Evolutionary conservation across 2,329 filamentous ascomycete species (phyloP).

Genomic region (Pseudogymnoascus sp.): DNA sequence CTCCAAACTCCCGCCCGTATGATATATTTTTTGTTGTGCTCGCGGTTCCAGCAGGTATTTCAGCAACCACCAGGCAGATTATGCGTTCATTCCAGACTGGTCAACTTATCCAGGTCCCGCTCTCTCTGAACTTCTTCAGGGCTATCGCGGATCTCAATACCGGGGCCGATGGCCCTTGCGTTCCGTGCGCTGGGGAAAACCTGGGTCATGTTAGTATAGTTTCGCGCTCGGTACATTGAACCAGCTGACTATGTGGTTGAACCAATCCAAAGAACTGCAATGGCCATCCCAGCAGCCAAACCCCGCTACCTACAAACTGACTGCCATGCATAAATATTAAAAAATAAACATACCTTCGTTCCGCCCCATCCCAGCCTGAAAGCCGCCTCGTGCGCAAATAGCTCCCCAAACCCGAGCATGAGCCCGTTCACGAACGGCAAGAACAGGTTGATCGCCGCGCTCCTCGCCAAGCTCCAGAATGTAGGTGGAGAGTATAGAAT

Average conservation of each 20-base stretch:
- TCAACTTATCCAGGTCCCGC: slow-evolving; percentile 57
- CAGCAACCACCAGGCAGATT: not conserved
- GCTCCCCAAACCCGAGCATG: slow-evolving; percentile 95
- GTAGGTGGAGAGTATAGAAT: slow-evolving; percentile 87
- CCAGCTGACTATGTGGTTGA: not conserved
- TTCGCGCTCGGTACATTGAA: not conserved
- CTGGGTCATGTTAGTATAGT: slow-evolving; percentile 14
- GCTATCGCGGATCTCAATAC: slow-evolving; percentile 70
- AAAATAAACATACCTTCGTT: slow-evolving; percentile 64
- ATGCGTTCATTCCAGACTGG: slow-evolving; percentile 35
- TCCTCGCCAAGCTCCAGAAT: slow-evolving; percentile 74
- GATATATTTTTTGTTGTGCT: not conserved
- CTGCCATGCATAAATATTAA: not conserved
- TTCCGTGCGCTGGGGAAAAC: slow-evolving; percentile 25
- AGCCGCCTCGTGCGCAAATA: slow-evolving; percentile 92
- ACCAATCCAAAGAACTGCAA: not conserved
- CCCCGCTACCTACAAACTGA: not conserved
- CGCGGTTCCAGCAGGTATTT: not conserved
- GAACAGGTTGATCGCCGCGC: slow-evolving; percentile 90
- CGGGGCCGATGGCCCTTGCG: slow-evolving; percentile 62
- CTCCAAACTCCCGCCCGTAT: not conserved
- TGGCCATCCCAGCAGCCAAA: not conserved
- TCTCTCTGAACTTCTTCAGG: slow-evolving; percentile 39
- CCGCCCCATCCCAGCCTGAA: slow-evolving; percentile 89
- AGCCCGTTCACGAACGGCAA: slow-evolving; percentile 94